These are phyloP conservation scores for Coriaria nepalensis DNA, from an alignment of 306 rosid genomes.

Conservation along the genomic window DNA sequence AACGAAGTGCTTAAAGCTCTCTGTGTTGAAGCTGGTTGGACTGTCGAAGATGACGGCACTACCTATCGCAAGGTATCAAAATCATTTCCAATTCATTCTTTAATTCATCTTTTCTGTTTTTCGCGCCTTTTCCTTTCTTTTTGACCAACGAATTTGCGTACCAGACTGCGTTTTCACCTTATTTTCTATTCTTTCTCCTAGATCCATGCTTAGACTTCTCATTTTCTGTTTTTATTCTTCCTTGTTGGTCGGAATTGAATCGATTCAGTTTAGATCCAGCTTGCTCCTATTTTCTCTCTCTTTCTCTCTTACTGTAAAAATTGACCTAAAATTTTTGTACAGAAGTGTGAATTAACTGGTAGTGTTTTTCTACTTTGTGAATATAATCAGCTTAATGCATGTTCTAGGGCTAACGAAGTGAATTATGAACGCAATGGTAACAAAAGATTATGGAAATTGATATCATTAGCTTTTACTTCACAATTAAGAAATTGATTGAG, in stretches of 20 bases:
- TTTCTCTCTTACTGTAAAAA: neutral
- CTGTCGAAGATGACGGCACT: slow-evolving; percentile 78
- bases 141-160: no score
- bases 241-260: no score
- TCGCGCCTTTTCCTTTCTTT: neutral
- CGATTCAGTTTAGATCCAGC: slow-evolving; percentile 9
- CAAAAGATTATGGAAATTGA: no score
- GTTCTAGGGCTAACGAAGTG: no score
- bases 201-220: slow-evolving; percentile 4
- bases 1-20: slow-evolving; percentile 82
- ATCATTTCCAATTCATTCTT: neutral
- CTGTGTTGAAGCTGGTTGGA: slow-evolving; percentile 83
- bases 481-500: no score
- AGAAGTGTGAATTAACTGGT: neutral
- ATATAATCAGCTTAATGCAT: no score
- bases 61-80: slow-evolving; percentile 62
- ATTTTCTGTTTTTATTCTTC: neutral
- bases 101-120: slow-evolving; percentile 1
- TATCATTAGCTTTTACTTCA: no score
- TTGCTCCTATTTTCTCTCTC: neutral
- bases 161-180: neutral
- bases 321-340: neutral
- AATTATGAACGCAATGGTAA: no score
- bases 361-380: no score
- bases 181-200: neutral